Conservation (phyloP, 2,329 filamentous ascomycete genomes). For the Fusarium caatingaense region DNA sequence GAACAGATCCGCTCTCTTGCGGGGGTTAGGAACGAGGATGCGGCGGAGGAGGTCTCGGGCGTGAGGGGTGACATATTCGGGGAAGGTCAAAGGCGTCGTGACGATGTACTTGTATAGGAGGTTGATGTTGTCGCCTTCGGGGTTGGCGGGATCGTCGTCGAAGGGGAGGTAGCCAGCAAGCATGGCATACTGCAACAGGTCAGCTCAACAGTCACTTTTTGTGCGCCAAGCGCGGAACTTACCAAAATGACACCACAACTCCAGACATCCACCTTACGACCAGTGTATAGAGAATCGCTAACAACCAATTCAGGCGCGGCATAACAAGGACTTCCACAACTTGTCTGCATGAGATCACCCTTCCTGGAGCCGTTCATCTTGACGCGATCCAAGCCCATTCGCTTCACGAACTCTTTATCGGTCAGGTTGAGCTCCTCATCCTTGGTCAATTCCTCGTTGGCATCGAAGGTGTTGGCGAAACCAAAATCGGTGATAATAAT, state of each 20-base stretch:
- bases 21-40: conserved; percentile 93
- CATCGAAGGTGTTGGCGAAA: conserved; percentile 97
- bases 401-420: conserved; percentile 89
- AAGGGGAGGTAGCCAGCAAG: conserved; percentile 97
- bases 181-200: conserved; percentile 87
- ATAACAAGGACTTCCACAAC: conserved; percentile 97
- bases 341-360: conserved; percentile 98
- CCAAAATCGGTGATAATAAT: conserved; percentile 99
- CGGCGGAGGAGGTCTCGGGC: conserved; percentile 90
- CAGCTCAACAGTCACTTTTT: conserved; percentile 5
- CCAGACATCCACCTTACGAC: conserved; percentile 98
- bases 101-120: conserved; percentile 99
- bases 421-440: conserved; percentile 89
- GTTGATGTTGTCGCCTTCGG: conserved; percentile 99
- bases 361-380: conserved; percentile 80
- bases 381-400: conserved; percentile 83
- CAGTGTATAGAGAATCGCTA: conserved; percentile 96
- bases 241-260: conserved; percentile 98
- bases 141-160: conserved; percentile 97
- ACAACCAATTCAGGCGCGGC: conserved; percentile 97
- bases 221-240: conserved; percentile 54
- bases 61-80: conserved; percentile 98
- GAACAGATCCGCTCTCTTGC: conserved; percentile 94
- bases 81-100: conserved; percentile 94
- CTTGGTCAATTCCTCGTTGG: conserved; percentile 85